Percentiles rank a stretch among this genome's conserved stretches.
phyloP scores from a whole-genome alignment of 192 early-diverging fungal genomes.

The Lobosporangium transversale region DNA sequence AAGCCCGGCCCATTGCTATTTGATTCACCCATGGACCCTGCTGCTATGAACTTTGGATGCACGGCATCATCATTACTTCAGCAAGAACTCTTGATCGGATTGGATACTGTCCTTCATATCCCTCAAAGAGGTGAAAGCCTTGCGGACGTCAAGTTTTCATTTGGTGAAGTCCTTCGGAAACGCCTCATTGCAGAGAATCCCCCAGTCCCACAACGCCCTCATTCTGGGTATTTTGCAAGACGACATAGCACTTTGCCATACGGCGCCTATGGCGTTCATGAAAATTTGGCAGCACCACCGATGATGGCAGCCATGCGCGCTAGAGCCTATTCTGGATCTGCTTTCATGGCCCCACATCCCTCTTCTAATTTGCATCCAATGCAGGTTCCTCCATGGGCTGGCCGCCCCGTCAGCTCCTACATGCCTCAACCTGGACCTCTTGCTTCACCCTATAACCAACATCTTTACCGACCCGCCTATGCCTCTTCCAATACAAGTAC shows the following conservation, averaged over 20 bases:
- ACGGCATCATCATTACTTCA: slow-evolving; percentile 46
- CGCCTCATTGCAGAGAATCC: slow-evolving; percentile 45
- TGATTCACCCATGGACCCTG: slow-evolving; percentile 43
- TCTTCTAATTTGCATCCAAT: slow-evolving; percentile 36
- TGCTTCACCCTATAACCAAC: slow-evolving; percentile 29
- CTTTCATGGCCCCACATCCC: slow-evolving; percentile 37
- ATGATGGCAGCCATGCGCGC: slow-evolving; percentile 45
- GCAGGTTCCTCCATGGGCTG: slow-evolving; percentile 39
- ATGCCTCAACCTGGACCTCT: slow-evolving; percentile 35
- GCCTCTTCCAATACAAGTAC: slow-evolving; percentile 41
- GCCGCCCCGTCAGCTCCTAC: slow-evolving; percentile 18
- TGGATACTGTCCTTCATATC: slow-evolving; percentile 45
- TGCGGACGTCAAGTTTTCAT: slow-evolving; percentile 56
- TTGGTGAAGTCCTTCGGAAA: slow-evolving; percentile 54
- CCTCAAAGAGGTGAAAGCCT: slow-evolving; percentile 50
- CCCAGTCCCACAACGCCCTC: slow-evolving; percentile 3
- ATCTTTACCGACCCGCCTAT: slow-evolving; percentile 18
- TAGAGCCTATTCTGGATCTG: slow-evolving; percentile 42
- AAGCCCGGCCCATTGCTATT: slow-evolving; percentile 43
- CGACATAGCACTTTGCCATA: slow-evolving; percentile 16
- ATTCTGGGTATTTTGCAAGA: slow-evolving; percentile 6
- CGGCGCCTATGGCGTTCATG: neutral
- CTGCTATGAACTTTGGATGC: slow-evolving; percentile 53
- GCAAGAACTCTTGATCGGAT: slow-evolving; percentile 43
- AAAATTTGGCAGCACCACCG: slow-evolving; percentile 22